Conservation (phyloP, 1,284 basidiomycete species). For the Leccinum angustisporum region DNA sequence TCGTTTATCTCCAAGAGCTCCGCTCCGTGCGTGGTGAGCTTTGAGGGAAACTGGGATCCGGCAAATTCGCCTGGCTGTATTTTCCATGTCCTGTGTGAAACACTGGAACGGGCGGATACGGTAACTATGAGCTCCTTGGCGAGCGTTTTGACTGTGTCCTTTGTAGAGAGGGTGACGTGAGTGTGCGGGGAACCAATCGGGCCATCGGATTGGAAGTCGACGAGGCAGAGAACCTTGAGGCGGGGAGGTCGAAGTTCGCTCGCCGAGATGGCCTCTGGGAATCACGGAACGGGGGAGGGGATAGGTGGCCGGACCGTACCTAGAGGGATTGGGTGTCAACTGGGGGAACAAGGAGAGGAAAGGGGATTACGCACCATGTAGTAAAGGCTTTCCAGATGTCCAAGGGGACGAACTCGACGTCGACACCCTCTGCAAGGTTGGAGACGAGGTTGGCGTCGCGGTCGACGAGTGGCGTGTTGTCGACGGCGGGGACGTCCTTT, state of each 20-base stretch:
- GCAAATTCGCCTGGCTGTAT: constrained; percentile 43
- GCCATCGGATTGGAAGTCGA: constrained; percentile 28
- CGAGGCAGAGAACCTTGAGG: constrained; percentile 59
- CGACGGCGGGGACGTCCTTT: constrained; percentile 68
- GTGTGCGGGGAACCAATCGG: constrained; percentile 27
- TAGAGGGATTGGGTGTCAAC: constrained; percentile 30
- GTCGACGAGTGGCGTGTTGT: constrained; percentile 68
- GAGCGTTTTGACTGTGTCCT: constrained; percentile 47
- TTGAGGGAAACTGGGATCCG: constrained; percentile 41
- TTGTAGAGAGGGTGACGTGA: constrained; percentile 49
- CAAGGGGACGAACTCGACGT: constrained; percentile 78
- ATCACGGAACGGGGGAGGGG: constrained; percentile 70
- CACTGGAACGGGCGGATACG: constrained; percentile 32
- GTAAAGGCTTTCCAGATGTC: constrained; percentile 72
- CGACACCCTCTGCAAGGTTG: constrained; percentile 61
- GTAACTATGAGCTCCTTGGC: constrained; percentile 40
- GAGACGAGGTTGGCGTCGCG: constrained; percentile 49
- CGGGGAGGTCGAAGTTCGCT: constrained; percentile 76
- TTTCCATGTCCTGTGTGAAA: constrained; percentile 62
- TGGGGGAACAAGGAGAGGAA: neutral
- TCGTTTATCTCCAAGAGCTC: constrained; percentile 38
- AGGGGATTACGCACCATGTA: constrained; percentile 53
- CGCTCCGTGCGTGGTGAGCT: constrained; percentile 40
- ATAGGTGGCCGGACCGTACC: constrained; percentile 66
- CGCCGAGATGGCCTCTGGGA: constrained; percentile 51